Base-by-base conservation (phyloP, 768 basidiomycete genomes). In the Trametes cingulata region DNA sequence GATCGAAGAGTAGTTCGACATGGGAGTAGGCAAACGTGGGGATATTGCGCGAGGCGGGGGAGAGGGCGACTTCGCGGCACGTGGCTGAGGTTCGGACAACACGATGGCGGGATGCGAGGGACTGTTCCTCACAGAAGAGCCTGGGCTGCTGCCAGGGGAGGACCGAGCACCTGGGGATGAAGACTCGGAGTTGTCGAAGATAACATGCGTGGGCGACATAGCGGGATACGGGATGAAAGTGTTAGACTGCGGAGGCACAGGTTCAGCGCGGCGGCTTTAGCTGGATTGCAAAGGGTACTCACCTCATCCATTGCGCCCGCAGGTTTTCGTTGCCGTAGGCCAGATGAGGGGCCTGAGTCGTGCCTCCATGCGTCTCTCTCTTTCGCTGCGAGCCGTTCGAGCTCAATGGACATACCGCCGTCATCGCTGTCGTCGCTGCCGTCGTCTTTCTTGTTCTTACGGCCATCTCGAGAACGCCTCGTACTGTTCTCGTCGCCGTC, bases 331-430 rank as follows among this genome's bases (percentile, higher is more conserved):
- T 65, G 64, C 33, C 69, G 46, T 2, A 70, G 58, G 15, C 51
- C 52, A 20, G 63, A 40, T 9, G 75, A 59, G 69, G 72, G 54
- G 25, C 76, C 69, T 0, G 76, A 75, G 52, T 79, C 73, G 13
- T 71, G 76, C 57, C 83, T 73, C 86, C 85, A 85, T 70, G 82
- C 80, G 19, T 74, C 73, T 12, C 82, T 76, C 64, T 85, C 84
- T 51, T 69, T 74, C 6, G 81, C 75, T 43, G 78, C 75, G 42
- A 86, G 74, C n/a, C 77, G 75, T 43, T 84, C 82, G 4, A 88
- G 73, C 67, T 86, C 85, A 25, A 82, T 70, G 15, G 52, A 69
- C 57, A 71, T 68, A 0, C 58, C 29, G 36, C 29, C 29, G 29
- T 33, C 29, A 5, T 33, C 29, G 29, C 10, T 33, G 46, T 48